Percentiles rank a stretch among this genome's conserved stretches.
Evolutionary conservation across 2,329 filamentous ascomycete species (phyloP).

Genomic region (Botrytis fragariae): DNA sequence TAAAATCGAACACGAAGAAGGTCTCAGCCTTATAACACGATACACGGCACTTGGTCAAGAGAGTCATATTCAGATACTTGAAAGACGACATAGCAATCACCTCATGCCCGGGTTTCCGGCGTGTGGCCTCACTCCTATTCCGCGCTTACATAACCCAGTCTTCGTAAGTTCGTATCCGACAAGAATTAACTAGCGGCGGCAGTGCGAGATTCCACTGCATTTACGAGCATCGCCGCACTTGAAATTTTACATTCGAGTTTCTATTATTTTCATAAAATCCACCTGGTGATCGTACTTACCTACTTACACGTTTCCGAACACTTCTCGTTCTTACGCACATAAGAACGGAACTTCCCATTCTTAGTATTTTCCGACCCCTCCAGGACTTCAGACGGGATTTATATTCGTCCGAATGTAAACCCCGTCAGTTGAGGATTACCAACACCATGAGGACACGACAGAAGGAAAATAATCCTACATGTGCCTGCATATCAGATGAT

Average conservation of each 20-base stretch:
- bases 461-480: neutral
- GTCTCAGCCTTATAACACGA: neutral
- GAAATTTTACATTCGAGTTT: neutral
- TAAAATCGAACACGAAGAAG: neutral
- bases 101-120: neutral
- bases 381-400: neutral
- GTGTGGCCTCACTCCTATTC: neutral
- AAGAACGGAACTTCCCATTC: neutral
- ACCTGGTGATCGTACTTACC: too few species aligned
- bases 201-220: neutral
- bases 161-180: neutral
- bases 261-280: neutral
- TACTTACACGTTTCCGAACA: neutral
- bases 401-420: neutral
- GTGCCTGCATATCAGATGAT: slow-evolving; percentile 4
- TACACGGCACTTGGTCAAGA: neutral
- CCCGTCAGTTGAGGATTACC: neutral
- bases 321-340: neutral
- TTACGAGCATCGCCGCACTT: neutral
- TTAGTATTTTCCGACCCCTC: neutral
- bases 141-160: neutral
- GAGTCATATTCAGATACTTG: neutral
- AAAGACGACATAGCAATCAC: neutral
- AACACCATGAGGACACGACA: neutral
- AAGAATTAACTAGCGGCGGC: neutral